These are phyloP conservation scores for Mitragyna speciosa DNA, from an alignment of 257 asterid genomes.

Conservation along the genomic window DNA sequence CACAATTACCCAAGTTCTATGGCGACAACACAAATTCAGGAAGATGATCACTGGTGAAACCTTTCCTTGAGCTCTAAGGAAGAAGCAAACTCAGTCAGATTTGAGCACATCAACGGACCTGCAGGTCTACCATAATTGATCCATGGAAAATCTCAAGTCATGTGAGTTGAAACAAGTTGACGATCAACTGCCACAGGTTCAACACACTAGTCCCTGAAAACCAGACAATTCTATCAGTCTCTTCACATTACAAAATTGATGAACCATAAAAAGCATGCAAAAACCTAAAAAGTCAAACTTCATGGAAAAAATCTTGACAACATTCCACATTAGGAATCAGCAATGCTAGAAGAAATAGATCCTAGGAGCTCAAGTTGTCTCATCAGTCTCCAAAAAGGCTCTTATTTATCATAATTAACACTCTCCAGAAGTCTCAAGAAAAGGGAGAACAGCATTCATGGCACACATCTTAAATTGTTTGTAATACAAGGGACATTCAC, in stretches of 20 bases:
- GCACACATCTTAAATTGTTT: not conserved
- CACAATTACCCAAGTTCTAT: not conserved
- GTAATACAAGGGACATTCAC: too few relatives aligned
- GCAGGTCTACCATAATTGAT: not conserved
- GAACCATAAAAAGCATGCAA: not conserved
- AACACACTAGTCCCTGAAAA: constrained; percentile 12
- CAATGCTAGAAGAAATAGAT: not conserved
- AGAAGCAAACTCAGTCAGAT: not conserved
- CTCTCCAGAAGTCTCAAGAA: not conserved
- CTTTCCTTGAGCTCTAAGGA: not conserved
- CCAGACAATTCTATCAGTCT: not conserved
- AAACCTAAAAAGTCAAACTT: not conserved
- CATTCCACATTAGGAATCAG: not conserved
- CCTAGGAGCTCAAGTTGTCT: not conserved
- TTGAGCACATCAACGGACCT: not conserved
- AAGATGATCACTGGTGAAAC: not conserved
- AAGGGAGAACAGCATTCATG: not conserved
- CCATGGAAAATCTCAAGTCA: not conserved
- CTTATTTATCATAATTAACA: not conserved
- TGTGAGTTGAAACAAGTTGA: not conserved
- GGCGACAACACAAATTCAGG: not conserved
- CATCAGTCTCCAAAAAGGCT: not conserved
- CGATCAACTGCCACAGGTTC: not conserved
- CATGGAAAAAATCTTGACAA: not conserved
- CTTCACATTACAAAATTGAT: not conserved